Conservation (phyloP, 2,329 filamentous ascomycete genomes). For the Aspergillus ustus region DNA sequence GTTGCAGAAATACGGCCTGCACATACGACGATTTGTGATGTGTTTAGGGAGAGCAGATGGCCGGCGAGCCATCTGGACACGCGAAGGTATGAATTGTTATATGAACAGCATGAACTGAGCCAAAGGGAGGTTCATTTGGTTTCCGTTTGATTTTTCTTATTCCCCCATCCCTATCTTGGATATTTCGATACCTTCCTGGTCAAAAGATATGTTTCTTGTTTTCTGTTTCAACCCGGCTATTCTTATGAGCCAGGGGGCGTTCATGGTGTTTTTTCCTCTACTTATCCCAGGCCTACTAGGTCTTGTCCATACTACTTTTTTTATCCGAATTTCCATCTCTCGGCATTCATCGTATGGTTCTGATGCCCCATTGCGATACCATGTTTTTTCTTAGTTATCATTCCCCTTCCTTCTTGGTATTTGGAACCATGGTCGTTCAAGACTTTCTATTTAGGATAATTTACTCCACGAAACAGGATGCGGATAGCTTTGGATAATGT, state of each 20-base stretch:
- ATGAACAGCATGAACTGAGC: conserved; percentile 27
- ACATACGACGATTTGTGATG: conserved; percentile 1
- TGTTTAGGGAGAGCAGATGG: conserved; percentile 1
- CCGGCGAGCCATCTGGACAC: conserved; percentile 19
- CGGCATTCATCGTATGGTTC: conserved; percentile 16
- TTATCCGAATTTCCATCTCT: conserved; percentile 13
- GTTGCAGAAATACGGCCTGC: background rate
- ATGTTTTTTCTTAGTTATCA: conserved; percentile 21
- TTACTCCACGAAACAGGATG: conserved; percentile 11
- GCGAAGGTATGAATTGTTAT: conserved; percentile 26
- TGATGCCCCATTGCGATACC: conserved; percentile 26
- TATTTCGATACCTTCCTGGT: conserved; percentile 12
- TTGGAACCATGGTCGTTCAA: conserved; percentile 9
- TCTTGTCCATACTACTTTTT: conserved; percentile 17
- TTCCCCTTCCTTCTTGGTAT: conserved; percentile 23
- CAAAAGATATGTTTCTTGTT: conserved; percentile 8
- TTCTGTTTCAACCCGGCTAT: background rate
- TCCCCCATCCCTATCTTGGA: conserved; percentile 12
- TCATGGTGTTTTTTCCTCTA: conserved; percentile 20
- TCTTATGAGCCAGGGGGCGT: conserved; percentile 9
- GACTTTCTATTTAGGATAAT: conserved; percentile 12
- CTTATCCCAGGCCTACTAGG: conserved; percentile 9
- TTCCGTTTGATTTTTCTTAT: conserved; percentile 13
- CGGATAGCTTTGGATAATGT: conserved; percentile 24
- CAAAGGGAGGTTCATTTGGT: conserved; percentile 6